phyloP scores from a whole-genome alignment of 306 rosid genomes.

The Fragaria iinumae region DNA sequence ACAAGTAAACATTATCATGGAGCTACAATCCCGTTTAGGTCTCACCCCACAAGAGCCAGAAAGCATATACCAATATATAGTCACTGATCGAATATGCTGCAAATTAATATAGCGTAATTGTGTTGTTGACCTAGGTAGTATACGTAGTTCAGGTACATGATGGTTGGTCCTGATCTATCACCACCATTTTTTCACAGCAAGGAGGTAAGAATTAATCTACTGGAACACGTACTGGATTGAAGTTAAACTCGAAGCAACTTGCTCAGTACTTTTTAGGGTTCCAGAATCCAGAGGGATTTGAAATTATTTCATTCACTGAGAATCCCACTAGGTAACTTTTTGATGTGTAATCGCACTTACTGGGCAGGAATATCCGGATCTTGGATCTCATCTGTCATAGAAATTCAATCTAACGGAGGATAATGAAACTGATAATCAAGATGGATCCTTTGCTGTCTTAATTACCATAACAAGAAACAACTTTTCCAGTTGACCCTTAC shows the following conservation, averaged over 20 bases:
- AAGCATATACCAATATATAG: no score
- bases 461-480: slow-evolving; percentile 35
- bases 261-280: slow-evolving; percentile 30
- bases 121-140: not conserved
- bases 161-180: not conserved
- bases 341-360: slow-evolving; percentile 71
- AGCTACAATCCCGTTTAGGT: not conserved
- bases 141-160: not conserved
- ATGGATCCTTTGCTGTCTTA: slow-evolving; percentile 41
- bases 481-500: slow-evolving; percentile 42
- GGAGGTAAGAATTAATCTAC: not conserved
- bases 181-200: slow-evolving; percentile 3
- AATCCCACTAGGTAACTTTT: slow-evolving; percentile 46
- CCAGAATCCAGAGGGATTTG: slow-evolving; percentile 8
- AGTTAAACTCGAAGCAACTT: slow-evolving; percentile 22
- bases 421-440: slow-evolving; percentile 9
- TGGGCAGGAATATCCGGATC: slow-evolving; percentile 10
- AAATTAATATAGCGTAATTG: no score
- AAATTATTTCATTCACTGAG: slow-evolving; percentile 26
- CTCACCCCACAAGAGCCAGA: not conserved
- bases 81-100: no score
- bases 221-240: slow-evolving; percentile 34
- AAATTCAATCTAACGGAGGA: slow-evolving; percentile 43
- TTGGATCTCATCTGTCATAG: slow-evolving; percentile 32
- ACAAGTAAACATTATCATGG: not conserved